Percentiles rank a stretch among this genome's conserved stretches.
phyloP scores from a whole-genome alignment of 768 basidiomycete species.

The Asterophora parasitica region DNA sequence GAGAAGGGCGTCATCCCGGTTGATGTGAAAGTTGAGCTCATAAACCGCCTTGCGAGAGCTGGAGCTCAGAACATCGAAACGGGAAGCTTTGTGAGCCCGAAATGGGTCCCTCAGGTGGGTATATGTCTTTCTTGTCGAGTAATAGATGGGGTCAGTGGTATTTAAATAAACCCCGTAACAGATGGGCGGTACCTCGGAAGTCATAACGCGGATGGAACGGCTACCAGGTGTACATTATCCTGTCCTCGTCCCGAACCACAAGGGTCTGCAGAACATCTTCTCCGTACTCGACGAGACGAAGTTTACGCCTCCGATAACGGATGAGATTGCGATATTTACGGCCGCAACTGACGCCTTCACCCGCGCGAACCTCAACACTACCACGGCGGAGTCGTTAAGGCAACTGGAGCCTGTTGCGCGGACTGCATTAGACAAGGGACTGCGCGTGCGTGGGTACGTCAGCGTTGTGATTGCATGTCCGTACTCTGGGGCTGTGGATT shows the following conservation, averaged over 20 bases:
- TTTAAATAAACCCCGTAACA: slow-evolving; percentile 22
- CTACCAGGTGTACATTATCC: slow-evolving; percentile 60
- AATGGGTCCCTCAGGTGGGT: slow-evolving; percentile 87
- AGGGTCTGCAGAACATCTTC: slow-evolving; percentile 68
- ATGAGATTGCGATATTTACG: slow-evolving; percentile 88
- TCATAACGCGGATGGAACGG: slow-evolving; percentile 55
- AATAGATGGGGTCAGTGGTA: background rate
- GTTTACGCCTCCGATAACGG: slow-evolving; percentile 46
- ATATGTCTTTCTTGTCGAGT: background rate
- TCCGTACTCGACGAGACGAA: slow-evolving; percentile 42
- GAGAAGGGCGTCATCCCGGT: slow-evolving; percentile 71
- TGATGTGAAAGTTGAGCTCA: slow-evolving; percentile 72
- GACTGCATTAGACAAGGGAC: slow-evolving; percentile 51
- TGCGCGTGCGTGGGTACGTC: slow-evolving; percentile 81
- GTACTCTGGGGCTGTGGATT: slow-evolving; percentile 75
- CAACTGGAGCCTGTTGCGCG: slow-evolving; percentile 58
- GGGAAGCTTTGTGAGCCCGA: slow-evolving; percentile 89
- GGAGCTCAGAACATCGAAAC: slow-evolving; percentile 72
- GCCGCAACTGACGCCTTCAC: slow-evolving; percentile 86
- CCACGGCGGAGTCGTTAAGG: slow-evolving; percentile 63
- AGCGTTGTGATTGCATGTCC: slow-evolving; percentile 84
- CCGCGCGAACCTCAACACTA: slow-evolving; percentile 78
- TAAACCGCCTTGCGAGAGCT: slow-evolving; percentile 65
- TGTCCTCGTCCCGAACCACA: slow-evolving; percentile 77
- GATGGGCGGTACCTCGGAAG: slow-evolving; percentile 86